Base-by-base conservation (phyloP, 2,329 filamentous ascomycete genomes). In the Diaporthe citriasiana region DNA sequence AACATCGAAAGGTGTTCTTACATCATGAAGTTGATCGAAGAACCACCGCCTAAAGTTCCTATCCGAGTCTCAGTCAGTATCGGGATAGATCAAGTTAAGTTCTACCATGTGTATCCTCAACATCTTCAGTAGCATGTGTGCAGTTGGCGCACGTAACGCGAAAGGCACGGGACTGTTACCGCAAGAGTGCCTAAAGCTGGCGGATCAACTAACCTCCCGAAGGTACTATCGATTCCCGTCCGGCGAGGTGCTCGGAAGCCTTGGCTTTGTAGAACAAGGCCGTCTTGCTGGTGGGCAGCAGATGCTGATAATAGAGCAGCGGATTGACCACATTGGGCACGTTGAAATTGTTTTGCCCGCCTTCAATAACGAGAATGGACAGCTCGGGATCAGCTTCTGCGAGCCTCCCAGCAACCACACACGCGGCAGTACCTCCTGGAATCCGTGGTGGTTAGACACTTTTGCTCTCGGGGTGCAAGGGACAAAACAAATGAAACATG, bases 301-400 rank as follows among this genome's bases (percentile, higher is more conserved):
- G 80, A 76, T 89, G 86, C 40, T 81, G 80, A 33, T 86, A 79
- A 74, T 83, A 89, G 6, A 89, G 80, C 0, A 84, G 87, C 0
- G 89, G 89, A 70, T 87, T 83, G 13, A 86, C 81, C n/a, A 91
- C 82, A 22, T 82, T 84, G 0, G 86, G 85, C 68, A 86, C 82
- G 76, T 88, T 82, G 75, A 86, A 85, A 77, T 88, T 90, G 79
- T 90, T 87, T 19, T 82, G 83, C 0, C 89, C 89, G 35, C 84
- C 82, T 77, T 91, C 89, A 60, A 91, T 85, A 13, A 91, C 80
- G 19, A 90, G 81, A 59, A 90, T 86, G 27, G 84, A 85, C 2
- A 89, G 81, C 30, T 81, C 81, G 0, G 86, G 87, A 71, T 86
- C 86, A 66, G 88, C 84, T 0, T 87, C 86, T 8, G 88, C 86